Base-by-base conservation (phyloP, 1,284 basidiomycete genomes). In the Microbotryomycetes sp. region DNA sequence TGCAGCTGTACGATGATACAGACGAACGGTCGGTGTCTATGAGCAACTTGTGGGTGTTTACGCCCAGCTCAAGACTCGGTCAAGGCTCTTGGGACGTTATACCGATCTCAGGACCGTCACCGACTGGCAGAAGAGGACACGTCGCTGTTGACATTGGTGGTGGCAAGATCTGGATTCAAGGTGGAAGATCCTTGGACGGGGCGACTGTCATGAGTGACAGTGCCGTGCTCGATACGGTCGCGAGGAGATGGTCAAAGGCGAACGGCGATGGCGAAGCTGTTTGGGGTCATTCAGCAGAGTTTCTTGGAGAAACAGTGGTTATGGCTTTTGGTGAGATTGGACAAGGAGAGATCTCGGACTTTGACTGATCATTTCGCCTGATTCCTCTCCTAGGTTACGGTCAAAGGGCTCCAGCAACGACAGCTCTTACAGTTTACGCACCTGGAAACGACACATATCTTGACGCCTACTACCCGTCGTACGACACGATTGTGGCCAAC, bases 131-230 rank as follows among this genome's bases (percentile, higher is more conserved):
- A 14, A 28, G 64, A 22, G 66, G 60, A 0, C 61, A 61, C 25
- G 60, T 57, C n/a, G 66, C 66, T 12, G 54, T 66, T 3, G 52
- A 54, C 3, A 3, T 68, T 4, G 66, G 58, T 0, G 47, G 26
- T 3, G 56, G 57, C 19, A 56, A 58, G 51, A 62, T 66, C 19
- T 68, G 64, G 64, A 51, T 68, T 6, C 61, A 63, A 14, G 66
- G 66, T 4, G 66, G 66, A 4, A 25, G 64, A 50, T 58, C 28
- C 26, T 12, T 60, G 1, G 57, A 60, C 3, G 64, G 62, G 0
- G 7, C 45, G 29, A 47, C 45, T 22, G 61, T 62, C 9, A 49
- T n/a, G 3, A 14, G 25, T 6, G 66, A 68, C 9, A 36, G 51
- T 2, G 62, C 61, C 22, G 36, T 68, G 14, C 52, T 68, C 2